Evolutionary conservation across 108 stramenopile genomes (phyloP).

Genomic region (Craspedostauros australis): DNA sequence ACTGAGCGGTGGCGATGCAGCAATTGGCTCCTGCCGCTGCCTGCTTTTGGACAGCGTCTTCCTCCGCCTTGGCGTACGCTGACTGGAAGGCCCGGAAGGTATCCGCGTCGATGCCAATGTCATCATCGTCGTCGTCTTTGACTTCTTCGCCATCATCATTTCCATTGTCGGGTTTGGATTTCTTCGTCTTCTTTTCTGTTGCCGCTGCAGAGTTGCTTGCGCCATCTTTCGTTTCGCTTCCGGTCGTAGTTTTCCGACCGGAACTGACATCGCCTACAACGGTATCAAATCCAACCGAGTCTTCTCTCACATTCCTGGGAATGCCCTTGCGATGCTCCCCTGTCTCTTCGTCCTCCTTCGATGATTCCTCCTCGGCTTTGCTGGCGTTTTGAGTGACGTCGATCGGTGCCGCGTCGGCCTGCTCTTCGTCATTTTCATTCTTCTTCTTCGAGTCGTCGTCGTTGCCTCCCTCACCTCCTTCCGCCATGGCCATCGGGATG

Average conservation of each 20-base stretch:
- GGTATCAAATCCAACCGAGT: neutral
- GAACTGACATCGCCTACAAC: neutral
- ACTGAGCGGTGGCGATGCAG: constrained; percentile 44
- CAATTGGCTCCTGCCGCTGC: constrained; percentile 42
- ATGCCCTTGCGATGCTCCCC: too few relatives aligned
- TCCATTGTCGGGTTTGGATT: neutral
- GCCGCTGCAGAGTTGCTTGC: neutral
- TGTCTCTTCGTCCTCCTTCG: constrained; percentile 7
- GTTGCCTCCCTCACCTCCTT: constrained; percentile 24
- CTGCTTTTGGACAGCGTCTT: constrained; percentile 50
- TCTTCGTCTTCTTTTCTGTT: neutral
- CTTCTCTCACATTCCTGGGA: neutral
- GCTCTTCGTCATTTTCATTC: constrained; percentile 2
- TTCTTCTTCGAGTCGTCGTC: constrained; percentile 11
- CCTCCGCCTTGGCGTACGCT: constrained; percentile 59
- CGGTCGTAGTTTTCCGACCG: neutral
- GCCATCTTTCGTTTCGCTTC: neutral
- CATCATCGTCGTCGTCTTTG: constrained; percentile 28
- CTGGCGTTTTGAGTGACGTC: neutral
- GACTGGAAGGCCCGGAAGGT: constrained; percentile 57
- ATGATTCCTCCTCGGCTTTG: constrained; percentile 6
- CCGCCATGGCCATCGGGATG: constrained; percentile 30
- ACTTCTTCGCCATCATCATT: constrained; percentile 4
- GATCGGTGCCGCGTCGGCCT: neutral
- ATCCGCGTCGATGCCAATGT: constrained; percentile 59